These are phyloP conservation scores for Bathelium albidoporum DNA, from an alignment of 495 filamentous ascomycete genomes.

Conservation along the genomic window DNA sequence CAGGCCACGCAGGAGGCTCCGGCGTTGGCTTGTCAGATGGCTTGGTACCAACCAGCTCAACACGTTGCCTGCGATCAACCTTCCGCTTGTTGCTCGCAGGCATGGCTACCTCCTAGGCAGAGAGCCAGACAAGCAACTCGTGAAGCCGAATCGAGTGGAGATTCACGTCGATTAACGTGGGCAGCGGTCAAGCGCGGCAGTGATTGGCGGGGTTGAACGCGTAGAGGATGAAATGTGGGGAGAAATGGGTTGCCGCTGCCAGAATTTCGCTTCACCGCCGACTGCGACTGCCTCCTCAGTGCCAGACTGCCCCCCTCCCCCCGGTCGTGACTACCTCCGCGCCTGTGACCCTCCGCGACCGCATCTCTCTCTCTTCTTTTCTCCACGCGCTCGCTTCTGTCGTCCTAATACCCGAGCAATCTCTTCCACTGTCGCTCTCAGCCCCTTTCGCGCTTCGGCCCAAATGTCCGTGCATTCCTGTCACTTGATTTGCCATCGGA, in stretches of 20 bases:
- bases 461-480: background rate
- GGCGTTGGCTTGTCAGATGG: background rate
- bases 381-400: background rate
- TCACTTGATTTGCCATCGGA: background rate
- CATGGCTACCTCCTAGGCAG: conserved; percentile 6
- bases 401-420: background rate
- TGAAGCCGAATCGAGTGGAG: no score
- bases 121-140: background rate
- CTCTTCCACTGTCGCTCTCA: background rate
- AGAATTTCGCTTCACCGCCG: conserved; percentile 6
- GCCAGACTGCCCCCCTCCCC: background rate
- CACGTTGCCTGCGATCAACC: background rate
- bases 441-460: background rate
- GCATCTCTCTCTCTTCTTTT: background rate
- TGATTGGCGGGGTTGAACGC: background rate
- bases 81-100: conserved; percentile 16
- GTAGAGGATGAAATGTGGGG: background rate
- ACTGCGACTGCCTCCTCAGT: background rate
- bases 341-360: background rate
- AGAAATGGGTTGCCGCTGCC: background rate
- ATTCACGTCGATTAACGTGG: background rate
- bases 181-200: background rate
- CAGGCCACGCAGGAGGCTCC: conserved; percentile 59
- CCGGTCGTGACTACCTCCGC: background rate
- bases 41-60: background rate